Percentiles rank a stretch among this genome's conserved stretches.
These are phyloP conservation scores for Colletotrichum kahawae DNA, from an alignment of 2,329 filamentous ascomycete species.

Conservation along the genomic window DNA sequence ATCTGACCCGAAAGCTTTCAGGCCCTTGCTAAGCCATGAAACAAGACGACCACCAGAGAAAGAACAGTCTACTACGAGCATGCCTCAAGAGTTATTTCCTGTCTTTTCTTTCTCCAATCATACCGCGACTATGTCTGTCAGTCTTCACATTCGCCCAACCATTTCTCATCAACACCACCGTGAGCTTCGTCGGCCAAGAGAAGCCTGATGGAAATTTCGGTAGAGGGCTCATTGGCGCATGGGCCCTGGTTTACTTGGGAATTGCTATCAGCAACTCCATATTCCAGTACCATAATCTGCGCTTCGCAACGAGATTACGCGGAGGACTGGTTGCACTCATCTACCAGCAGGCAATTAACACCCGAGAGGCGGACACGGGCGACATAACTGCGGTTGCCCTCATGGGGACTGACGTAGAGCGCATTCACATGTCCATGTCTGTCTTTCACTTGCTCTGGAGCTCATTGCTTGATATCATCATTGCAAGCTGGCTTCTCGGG, in stretches of 20 bases:
- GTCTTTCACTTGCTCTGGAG: constrained; percentile 34
- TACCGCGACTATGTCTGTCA: constrained; percentile 30
- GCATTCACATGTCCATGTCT: constrained; percentile 27
- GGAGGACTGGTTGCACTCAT: constrained; percentile 29
- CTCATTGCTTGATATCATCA: constrained; percentile 27
- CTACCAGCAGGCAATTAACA: constrained; percentile 27
- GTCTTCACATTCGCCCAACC: constrained; percentile 35
- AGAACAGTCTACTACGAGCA: constrained; percentile 15
- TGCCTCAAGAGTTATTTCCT: constrained; percentile 21
- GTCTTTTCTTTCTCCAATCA: constrained; percentile 23
- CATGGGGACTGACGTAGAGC: constrained; percentile 38
- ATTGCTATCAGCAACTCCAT: constrained; percentile 31
- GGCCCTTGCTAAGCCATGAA: neutral
- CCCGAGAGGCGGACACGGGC: constrained; percentile 26
- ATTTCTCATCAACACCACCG: constrained; percentile 31
- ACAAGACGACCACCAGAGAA: constrained; percentile 20
- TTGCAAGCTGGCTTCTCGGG: constrained; percentile 34
- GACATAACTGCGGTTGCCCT: constrained; percentile 33
- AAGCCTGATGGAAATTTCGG: constrained; percentile 24
- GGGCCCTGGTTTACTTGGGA: constrained; percentile 34
- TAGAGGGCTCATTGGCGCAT: constrained; percentile 33
- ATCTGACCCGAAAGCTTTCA: neutral
- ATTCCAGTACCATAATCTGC: constrained; percentile 28
- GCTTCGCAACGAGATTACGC: constrained; percentile 27
- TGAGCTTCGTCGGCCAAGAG: constrained; percentile 23